A percentile compares a stretch with the other conserved stretches of the same genome.
Evolutionary conservation across 2,329 filamentous ascomycete genomes (phyloP).

Genomic region (Ascochyta clinopodiicola): DNA sequence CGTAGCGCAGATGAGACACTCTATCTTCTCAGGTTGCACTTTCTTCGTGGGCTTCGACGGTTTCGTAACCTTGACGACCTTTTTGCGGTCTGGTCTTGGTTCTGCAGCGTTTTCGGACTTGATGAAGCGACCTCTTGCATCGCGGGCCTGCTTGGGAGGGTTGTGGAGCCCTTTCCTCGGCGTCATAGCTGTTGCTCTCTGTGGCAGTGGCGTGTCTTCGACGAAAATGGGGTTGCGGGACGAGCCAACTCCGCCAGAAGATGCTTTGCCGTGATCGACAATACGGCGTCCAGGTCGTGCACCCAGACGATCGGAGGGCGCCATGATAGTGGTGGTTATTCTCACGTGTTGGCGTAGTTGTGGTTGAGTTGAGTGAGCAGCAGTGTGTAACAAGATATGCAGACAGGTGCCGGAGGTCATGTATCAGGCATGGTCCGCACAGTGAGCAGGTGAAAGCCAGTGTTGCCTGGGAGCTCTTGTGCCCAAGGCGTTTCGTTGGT

Average conservation of each 20-base stretch:
- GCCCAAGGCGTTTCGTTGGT: background rate
- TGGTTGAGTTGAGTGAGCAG: background rate
- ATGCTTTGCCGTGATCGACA: background rate
- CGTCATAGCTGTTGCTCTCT: background rate
- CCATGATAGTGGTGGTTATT: constrained; percentile 7
- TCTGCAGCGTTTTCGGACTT: constrained; percentile 4
- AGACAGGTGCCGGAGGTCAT: constrained; percentile 1
- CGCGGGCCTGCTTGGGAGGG: background rate
- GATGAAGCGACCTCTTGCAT: constrained; percentile 8
- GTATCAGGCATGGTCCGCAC: background rate
- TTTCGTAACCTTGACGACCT: background rate
- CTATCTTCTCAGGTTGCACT: constrained; percentile 14
- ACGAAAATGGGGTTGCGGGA: background rate
- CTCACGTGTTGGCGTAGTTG: background rate
- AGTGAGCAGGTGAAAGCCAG: constrained; percentile 1
- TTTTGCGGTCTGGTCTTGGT: constrained; percentile 4
- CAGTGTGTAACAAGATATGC: background rate
- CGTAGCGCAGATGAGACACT: constrained; percentile 29
- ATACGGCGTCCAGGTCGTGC: constrained; percentile 9
- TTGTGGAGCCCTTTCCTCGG: background rate
- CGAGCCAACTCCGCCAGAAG: background rate
- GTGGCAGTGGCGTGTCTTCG: constrained; percentile 3
- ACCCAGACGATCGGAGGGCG: constrained; percentile 17
- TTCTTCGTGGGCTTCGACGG: constrained; percentile 15
- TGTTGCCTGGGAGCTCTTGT: background rate